Conservation (phyloP, 2,329 filamentous ascomycete genomes). For the Fusarium sp. region DNA sequence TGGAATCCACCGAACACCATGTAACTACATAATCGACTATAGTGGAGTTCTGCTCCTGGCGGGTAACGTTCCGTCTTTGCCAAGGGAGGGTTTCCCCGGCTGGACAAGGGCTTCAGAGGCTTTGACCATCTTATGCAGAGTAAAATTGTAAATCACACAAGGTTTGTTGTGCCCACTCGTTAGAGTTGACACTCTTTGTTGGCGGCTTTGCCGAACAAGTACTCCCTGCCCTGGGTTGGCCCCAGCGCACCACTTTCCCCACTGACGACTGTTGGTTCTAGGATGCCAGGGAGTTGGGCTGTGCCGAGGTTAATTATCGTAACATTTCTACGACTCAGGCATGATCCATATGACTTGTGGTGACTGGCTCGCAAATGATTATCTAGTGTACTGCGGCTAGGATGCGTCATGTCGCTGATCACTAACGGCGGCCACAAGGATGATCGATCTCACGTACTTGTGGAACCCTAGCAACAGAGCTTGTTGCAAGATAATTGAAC, state of each 20-base stretch:
- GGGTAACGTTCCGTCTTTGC: background rate
- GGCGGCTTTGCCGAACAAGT: background rate
- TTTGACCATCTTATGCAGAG: background rate
- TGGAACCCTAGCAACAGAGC: background rate
- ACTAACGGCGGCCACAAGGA: background rate
- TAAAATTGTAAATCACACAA: background rate
- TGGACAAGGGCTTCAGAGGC: background rate
- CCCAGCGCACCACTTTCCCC: background rate
- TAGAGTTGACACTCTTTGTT: background rate
- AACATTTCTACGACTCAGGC: background rate
- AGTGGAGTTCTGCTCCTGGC: background rate
- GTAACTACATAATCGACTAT: background rate
- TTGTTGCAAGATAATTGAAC: background rate
- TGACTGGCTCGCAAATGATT: background rate
- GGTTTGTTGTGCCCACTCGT: background rate
- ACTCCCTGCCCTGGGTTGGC: background rate
- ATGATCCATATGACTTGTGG: background rate
- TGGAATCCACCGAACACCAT: background rate
- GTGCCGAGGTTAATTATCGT: background rate
- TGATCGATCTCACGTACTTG: background rate
- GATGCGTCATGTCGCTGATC: background rate
- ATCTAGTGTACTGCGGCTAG: background rate
- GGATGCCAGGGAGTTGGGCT: background rate
- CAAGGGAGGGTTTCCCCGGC: background rate
- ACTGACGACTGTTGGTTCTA: background rate